Percentiles rank a stretch among this genome's conserved stretches.
Conservation (phyloP, 305 asterid species). For the Solanum hybrid region DNA sequence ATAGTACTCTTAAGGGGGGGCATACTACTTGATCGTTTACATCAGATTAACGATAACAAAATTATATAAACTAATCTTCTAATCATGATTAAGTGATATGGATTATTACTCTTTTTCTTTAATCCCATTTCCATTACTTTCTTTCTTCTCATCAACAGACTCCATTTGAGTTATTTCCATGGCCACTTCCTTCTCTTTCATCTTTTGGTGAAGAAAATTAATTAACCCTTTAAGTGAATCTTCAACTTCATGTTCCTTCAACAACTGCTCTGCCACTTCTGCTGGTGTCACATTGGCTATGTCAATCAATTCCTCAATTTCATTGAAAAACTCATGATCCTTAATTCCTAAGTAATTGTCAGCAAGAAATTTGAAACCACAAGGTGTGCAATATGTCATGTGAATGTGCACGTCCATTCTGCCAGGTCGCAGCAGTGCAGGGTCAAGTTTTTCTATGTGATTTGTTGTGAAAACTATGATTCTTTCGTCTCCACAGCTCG, state of each 20-base stretch:
- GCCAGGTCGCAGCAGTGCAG: no score
- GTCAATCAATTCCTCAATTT: conserved; percentile 30
- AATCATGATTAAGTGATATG: neutral
- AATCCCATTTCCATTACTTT: neutral
- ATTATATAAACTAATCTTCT: neutral
- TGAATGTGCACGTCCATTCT: no score
- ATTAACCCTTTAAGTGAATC: conserved; percentile 33
- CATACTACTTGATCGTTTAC: neutral
- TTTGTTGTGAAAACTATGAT: neutral
- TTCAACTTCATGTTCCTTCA: conserved; percentile 32
- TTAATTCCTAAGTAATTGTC: conserved; percentile 12
- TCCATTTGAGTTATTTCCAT: conserved; percentile 1
- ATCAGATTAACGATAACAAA: neutral
- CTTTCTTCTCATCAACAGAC: neutral
- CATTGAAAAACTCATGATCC: conserved; percentile 7
- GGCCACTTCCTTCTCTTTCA: neutral
- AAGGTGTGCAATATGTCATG: no score
- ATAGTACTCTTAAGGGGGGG: neutral
- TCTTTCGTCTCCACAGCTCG: neutral
- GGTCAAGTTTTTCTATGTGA: no score
- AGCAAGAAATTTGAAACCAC: neutral
- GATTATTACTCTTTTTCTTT: neutral
- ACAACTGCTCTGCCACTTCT: conserved; percentile 59
- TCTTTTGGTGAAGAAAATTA: conserved; percentile 30
- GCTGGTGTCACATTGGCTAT: conserved; percentile 40